phyloP scores from a whole-genome alignment of 352 stramenopile species.

The Aphanomyces cochlioides region DNA sequence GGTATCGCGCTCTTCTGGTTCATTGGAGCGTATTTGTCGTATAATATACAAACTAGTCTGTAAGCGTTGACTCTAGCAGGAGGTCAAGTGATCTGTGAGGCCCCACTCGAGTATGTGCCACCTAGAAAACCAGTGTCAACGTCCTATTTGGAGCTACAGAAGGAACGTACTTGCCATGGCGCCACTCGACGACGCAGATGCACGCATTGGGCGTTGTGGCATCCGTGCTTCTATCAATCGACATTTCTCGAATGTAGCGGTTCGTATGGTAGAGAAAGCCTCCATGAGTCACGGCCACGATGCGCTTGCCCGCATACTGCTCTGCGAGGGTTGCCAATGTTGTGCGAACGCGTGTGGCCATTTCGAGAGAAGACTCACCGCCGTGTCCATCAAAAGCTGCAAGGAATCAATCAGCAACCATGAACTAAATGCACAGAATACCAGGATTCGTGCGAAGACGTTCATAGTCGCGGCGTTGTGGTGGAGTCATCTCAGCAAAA shows the following conservation, averaged over 20 bases:
- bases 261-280: slow-evolving; percentile 23
- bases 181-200: slow-evolving; percentile 21
- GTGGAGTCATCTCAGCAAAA: neutral
- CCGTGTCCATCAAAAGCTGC: slow-evolving; percentile 19
- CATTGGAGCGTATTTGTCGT: no score
- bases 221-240: slow-evolving; percentile 17
- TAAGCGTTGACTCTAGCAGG: no score
- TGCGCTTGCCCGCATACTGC: slow-evolving; percentile 10
- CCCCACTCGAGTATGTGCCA: slow-evolving; percentile 19
- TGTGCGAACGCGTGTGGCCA: slow-evolving; percentile 8
- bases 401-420: no score
- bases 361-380: slow-evolving; percentile 24
- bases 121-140: neutral
- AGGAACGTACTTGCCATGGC: neutral
- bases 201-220: slow-evolving; percentile 20
- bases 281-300: slow-evolving; percentile 19
- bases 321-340: slow-evolving; percentile 1
- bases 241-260: slow-evolving; percentile 4
- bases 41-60: no score
- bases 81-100: slow-evolving; percentile 4
- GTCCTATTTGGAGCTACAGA: neutral
- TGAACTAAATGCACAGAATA: neutral
- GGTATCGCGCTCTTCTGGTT: neutral
- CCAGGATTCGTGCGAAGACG: slow-evolving; percentile 18
- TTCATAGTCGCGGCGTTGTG: slow-evolving; percentile 1